Evolutionary conservation across 192 early-diverging fungal genomes (phyloP).

Genomic region (Rhizophagus prolifer): DNA sequence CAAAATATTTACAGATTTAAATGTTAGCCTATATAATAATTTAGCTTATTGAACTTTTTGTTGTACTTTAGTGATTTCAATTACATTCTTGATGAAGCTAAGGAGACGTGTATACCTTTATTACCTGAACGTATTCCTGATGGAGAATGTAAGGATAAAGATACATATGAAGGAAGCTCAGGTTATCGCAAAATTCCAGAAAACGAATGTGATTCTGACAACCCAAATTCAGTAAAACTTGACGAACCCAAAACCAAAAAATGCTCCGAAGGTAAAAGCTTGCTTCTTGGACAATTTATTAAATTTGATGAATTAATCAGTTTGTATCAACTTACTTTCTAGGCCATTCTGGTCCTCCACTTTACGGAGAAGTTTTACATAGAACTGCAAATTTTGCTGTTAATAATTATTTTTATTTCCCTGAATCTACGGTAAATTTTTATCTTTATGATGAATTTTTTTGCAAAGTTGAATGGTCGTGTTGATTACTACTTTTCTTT

Average conservation of each 20-base stretch:
- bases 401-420: slow-evolving; percentile 65
- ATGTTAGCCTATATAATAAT: neutral
- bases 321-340: slow-evolving; percentile 33
- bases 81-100: slow-evolving; percentile 52
- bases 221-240: neutral
- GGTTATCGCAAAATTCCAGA: neutral
- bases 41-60: neutral
- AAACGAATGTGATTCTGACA: neutral
- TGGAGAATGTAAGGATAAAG: slow-evolving; percentile 60
- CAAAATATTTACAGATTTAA: neutral
- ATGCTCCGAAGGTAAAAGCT: neutral
- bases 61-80: slow-evolving; percentile 68
- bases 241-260: neutral
- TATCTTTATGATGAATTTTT: neutral
- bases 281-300: neutral
- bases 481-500: neutral
- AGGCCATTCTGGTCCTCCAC: slow-evolving; percentile 17
- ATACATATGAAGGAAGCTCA: slow-evolving; percentile 67
- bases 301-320: slow-evolving; percentile 49
- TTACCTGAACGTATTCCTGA: slow-evolving; percentile 57
- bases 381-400: slow-evolving; percentile 45
- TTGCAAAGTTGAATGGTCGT: neutral
- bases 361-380: neutral
- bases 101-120: slow-evolving; percentile 59
- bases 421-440: slow-evolving; percentile 48